Conservation (phyloP, 176 grass and related monocot species). For the Oryza glaberrima region DNA sequence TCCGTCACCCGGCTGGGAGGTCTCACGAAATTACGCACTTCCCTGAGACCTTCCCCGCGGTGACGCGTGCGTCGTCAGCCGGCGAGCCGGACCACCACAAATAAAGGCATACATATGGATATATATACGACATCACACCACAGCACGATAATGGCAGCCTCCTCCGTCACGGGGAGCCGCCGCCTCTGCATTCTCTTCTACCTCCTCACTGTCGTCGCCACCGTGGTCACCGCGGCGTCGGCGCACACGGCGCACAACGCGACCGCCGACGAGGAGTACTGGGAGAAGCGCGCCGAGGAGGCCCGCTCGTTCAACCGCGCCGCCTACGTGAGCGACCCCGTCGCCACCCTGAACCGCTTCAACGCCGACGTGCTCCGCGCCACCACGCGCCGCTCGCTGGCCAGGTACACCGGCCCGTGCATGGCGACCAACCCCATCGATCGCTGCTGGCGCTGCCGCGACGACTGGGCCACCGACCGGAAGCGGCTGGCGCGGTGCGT, state of each 20-base stretch:
- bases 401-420: constrained; percentile 42
- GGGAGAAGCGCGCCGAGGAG: constrained; percentile 45
- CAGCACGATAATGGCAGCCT: no score
- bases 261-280: constrained; percentile 54
- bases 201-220: constrained; percentile 25
- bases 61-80: not conserved
- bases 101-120: no score
- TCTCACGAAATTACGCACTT: no score
- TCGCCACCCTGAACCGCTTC: constrained; percentile 48
- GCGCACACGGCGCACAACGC: not conserved
- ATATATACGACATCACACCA: no score
- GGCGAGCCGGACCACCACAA: no score
- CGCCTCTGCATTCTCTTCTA: constrained; percentile 13
- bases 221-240: no score
- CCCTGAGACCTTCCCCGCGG: not conserved
- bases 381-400: constrained; percentile 10
- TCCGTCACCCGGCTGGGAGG: no score
- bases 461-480: constrained; percentile 61
- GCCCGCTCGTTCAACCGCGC: constrained; percentile 32
- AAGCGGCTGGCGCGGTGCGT: constrained; percentile 59
- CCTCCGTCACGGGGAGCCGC: not conserved
- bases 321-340: constrained; percentile 49
- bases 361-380: constrained; percentile 39
- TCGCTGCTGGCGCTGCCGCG: constrained; percentile 71
- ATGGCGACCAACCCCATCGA: constrained; percentile 78